Evolutionary conservation across 2,329 filamentous ascomycete species (phyloP), one percentile per base, ranked within the genome.

Genomic region (Sporothrix pseudoabietina): DNA sequence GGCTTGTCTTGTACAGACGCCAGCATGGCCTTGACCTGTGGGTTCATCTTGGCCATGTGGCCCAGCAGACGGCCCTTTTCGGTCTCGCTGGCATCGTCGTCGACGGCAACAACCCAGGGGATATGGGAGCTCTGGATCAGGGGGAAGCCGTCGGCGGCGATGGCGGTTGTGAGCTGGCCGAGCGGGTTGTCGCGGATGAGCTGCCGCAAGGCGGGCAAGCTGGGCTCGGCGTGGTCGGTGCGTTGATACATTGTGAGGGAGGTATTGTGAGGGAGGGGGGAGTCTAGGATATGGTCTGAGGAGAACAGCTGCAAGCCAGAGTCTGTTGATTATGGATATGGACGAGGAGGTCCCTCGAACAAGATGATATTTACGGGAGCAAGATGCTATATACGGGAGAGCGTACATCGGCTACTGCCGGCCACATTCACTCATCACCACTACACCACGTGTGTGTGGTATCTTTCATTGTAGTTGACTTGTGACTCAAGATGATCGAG

Each of bases 1-100:
- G 59, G 35, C 35, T n/a, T 8, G 49, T 75, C 69, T 5, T 76
- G 72, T 39, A 83, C 76, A 0, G 82, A 79, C 69, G 89, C 86
- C 61, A 90, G 85, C 73, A 92, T 83, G 26, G 85, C 84, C 78
- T 91, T 90, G 77, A 82, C 82, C 76, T 92, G 90, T 0, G 90
- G 89, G 76, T 92, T 92, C 49, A 83, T 82, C 41, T 86, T 83
- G 0, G 90, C 89, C 39, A 92, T 79, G 76, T 92, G 90, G 3
- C 88, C 89, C 2, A 89, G 84, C 3, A 92, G 82, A 83, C 84
- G 63, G 52, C 75, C 78, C 0, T 83, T 78, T n/a, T 84, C 81
- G 0, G 80, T 81, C 68, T 83, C 81, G 74, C 78, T 82, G 3
- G 78, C 57, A 47, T 84, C 81, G 74, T 85, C 82, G 5, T 82